Evolutionary conservation across 768 basidiomycete genomes (phyloP).

Genomic region (Pilatotrama ljubarskyi): DNA sequence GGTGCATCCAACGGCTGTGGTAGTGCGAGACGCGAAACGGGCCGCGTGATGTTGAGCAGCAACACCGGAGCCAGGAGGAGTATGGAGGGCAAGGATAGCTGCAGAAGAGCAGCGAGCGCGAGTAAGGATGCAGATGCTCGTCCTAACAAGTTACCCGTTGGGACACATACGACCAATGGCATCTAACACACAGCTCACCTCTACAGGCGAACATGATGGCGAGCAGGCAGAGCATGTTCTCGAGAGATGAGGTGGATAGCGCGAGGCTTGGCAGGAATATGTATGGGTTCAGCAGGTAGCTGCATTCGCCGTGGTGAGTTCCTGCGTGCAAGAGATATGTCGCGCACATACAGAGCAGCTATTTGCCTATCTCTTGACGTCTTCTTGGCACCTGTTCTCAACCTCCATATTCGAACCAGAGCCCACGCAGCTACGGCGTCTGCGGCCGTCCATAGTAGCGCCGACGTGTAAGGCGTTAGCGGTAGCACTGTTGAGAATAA

Average conservation of each 20-base stretch:
- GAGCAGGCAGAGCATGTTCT: conserved; percentile 70
- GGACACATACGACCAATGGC: not conserved
- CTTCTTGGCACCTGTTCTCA: conserved; percentile 51
- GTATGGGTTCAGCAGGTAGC: conserved; percentile 91
- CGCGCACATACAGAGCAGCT: conserved; percentile 57
- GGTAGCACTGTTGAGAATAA: conserved; percentile 74
- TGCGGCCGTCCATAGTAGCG: conserved; percentile 66
- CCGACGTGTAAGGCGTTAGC: conserved; percentile 44
- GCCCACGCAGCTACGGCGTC: conserved; percentile 73
- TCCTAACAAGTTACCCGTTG: conserved; percentile 43
- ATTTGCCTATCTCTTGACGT: conserved; percentile 60
- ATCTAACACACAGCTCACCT: conserved; percentile 46
- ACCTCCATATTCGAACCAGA: conserved; percentile 65
- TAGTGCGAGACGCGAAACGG: conserved; percentile 67
- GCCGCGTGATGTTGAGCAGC: conserved; percentile 60
- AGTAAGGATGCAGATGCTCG: conserved; percentile 58
- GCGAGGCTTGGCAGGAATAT: conserved; percentile 77
- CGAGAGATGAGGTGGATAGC: conserved; percentile 78
- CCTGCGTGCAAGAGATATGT: not conserved
- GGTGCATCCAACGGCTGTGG: conserved; percentile 40
- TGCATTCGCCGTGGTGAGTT: conserved; percentile 33
- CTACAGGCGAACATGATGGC: conserved; percentile 68
- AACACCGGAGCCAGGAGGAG: conserved; percentile 69
- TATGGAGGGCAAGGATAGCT: conserved; percentile 69
- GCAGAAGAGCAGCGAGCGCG: conserved; percentile 67